These are phyloP conservation scores for Myochromella boudieri DNA, from an alignment of 768 basidiomycete genomes.

Conservation along the genomic window DNA sequence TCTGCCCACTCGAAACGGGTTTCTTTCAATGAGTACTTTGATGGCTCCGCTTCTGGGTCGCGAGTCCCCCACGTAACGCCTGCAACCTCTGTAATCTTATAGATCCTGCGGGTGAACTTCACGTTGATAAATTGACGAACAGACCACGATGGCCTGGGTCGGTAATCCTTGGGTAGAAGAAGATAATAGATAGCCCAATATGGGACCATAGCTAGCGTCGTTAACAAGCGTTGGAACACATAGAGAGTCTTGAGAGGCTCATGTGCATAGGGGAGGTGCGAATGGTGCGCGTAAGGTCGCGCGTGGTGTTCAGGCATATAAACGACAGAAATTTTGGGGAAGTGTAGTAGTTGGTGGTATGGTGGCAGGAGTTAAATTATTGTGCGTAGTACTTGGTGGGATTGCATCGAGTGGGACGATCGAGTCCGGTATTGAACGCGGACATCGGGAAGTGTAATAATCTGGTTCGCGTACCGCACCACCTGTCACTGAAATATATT, in stretches of 20 bases:
- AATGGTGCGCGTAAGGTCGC: conserved; percentile 14
- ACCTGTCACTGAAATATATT: no score
- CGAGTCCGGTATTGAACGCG: no score
- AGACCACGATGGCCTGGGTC: conserved; percentile 52
- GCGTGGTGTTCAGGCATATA: conserved; percentile 1
- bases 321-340: no score
- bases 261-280: conserved; percentile 16
- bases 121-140: conserved; percentile 49
- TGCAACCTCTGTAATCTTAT: conserved; percentile 53
- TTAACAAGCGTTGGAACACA: conserved; percentile 45
- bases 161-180: conserved; percentile 39
- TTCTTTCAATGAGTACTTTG: conserved; percentile 33
- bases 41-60: conserved; percentile 39
- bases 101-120: conserved; percentile 52
- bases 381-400: no score
- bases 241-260: conserved; percentile 26
- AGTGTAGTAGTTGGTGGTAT: neutral
- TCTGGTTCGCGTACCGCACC: no score
- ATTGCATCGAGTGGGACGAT: no score
- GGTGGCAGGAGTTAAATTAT: no score
- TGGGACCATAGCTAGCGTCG: conserved; percentile 47
- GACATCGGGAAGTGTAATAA: no score
- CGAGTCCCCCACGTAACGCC: conserved; percentile 56
- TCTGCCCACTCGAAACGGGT: conserved; percentile 51
- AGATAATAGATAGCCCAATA: conserved; percentile 44